Conservation (phyloP, 2,329 filamentous ascomycete genomes). For the Colletotrichum simmondsii region DNA sequence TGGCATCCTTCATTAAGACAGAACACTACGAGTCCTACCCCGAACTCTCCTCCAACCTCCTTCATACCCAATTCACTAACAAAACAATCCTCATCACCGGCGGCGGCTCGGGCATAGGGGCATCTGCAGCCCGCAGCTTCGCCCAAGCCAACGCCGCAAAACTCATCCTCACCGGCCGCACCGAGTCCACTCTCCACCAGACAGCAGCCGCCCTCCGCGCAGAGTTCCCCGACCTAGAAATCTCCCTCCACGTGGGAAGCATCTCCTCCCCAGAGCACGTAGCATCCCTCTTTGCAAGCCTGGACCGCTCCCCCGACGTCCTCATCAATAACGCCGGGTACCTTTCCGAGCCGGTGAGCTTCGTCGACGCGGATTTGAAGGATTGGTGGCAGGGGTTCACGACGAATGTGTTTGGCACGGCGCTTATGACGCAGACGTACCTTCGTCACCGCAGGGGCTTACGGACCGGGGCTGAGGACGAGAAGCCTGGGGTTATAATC, state of each 20-base stretch:
- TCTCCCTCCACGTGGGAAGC: not conserved
- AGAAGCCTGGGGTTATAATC: conserved; percentile 1
- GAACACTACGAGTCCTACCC: not conserved
- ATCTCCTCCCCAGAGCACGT: not conserved
- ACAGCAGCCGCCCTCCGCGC: not conserved
- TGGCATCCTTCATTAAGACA: not conserved
- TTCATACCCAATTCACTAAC: not conserved
- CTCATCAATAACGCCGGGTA: conserved; percentile 16
- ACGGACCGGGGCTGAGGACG: not conserved
- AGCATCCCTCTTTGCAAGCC: not conserved
- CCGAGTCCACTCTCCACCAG: conserved; percentile 38
- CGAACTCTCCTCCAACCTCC: not conserved
- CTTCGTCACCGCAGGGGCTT: conserved; percentile 8
- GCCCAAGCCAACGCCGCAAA: conserved; percentile 48
- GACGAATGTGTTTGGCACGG: conserved; percentile 21
- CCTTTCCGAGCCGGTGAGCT: not conserved
- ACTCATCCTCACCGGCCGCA: conserved; percentile 52
- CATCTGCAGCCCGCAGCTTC: conserved; percentile 71
- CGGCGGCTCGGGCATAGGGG: conserved; percentile 49
- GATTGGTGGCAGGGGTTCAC: conserved; percentile 21
- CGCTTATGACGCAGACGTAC: conserved; percentile 2
- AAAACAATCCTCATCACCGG: not conserved
- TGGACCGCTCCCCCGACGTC: not conserved
- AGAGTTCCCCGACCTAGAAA: not conserved
- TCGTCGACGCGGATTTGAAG: conserved; percentile 4